These are phyloP conservation scores for Verticillium zaregamsianum DNA, from an alignment of 2,329 filamentous ascomycete genomes.

Conservation along the genomic window DNA sequence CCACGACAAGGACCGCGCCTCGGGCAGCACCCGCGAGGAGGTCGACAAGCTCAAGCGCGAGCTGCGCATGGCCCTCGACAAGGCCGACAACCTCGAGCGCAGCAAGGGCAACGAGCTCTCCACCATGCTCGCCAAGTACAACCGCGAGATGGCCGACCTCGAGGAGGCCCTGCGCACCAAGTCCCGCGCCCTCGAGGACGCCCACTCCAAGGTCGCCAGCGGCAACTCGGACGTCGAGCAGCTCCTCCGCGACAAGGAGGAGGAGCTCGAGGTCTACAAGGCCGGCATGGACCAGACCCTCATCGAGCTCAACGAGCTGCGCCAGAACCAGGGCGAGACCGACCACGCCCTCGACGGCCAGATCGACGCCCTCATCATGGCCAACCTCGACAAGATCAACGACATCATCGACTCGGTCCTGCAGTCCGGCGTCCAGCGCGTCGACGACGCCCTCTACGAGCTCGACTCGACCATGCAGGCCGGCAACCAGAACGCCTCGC, in stretches of 20 bases:
- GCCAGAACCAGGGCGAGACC: slow-evolving; percentile 67
- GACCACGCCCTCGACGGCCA: slow-evolving; percentile 83
- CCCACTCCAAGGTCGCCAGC: slow-evolving; percentile 72
- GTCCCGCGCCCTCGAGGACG: slow-evolving; percentile 79
- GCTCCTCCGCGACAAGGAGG: slow-evolving; percentile 87
- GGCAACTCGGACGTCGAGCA: slow-evolving; percentile 83
- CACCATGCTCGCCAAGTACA: slow-evolving; percentile 91
- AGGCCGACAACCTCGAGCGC: slow-evolving; percentile 86
- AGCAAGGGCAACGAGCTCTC: slow-evolving; percentile 94
- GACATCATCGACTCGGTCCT: slow-evolving; percentile 96
- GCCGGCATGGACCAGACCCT: slow-evolving; percentile 96
- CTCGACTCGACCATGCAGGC: slow-evolving; percentile 97
- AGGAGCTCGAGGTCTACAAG: slow-evolving; percentile 97
- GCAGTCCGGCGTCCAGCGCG: slow-evolving; percentile 85
- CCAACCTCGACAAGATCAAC: slow-evolving; percentile 89
- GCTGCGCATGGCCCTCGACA: slow-evolving; percentile 84
- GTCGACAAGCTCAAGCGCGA: slow-evolving; percentile 92
- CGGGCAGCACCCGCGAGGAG: slow-evolving; percentile 85
- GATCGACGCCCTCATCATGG: slow-evolving; percentile 82
- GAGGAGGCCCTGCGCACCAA: slow-evolving; percentile 90
- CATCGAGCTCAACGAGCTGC: slow-evolving; percentile 86
- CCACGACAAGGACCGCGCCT: slow-evolving; percentile 86
- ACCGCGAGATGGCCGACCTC: slow-evolving; percentile 92
- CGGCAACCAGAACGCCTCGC: slow-evolving; percentile 95
- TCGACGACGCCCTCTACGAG: slow-evolving; percentile 96